Evolutionary conservation across 179 eudicot genomes (phyloP).

Genomic region (Amaranthus tricolor): DNA sequence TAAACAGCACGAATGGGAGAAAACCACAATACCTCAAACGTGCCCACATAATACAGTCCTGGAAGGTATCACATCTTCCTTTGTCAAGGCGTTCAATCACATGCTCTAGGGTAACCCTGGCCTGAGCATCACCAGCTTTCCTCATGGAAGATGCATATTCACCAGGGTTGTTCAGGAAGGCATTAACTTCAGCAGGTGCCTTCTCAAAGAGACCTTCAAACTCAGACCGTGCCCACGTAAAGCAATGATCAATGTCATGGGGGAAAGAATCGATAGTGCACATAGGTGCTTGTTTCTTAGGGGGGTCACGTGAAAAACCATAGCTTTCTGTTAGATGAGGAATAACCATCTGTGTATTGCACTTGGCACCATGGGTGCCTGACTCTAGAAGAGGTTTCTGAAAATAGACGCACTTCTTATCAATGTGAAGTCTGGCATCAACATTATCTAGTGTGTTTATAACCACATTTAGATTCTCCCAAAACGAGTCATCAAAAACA

Average conservation of each 20-base stretch:
- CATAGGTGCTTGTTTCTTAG: conserved; percentile 99
- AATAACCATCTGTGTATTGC: conserved; percentile 95
- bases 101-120: conserved; percentile 83
- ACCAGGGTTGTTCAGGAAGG: conserved; percentile 61
- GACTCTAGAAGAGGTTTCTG: conserved; percentile 97
- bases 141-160: conserved; percentile 76
- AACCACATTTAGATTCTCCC: conserved; percentile 79
- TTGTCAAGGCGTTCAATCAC: conserved; percentile 82
- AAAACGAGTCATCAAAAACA: conserved; percentile 80
- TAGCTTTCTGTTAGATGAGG: conserved; percentile 96
- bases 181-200: conserved; percentile 88
- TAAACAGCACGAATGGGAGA: neutral
- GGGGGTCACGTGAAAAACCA: conserved; percentile 98
- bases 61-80: conserved; percentile 75
- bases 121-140: conserved; percentile 96
- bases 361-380: conserved; percentile 89
- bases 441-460: conserved; percentile 87
- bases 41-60: conserved; percentile 90
- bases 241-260: conserved; percentile 93
- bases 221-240: conserved; percentile 98
- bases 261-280: conserved; percentile 97
- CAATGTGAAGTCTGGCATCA: conserved; percentile 83
- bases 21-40: conserved; percentile 56
- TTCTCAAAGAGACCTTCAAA: conserved; percentile 95
- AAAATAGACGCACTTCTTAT: conserved; percentile 84